phyloP scores from a whole-genome alignment of 2,329 filamentous ascomycete species.

The Talaromyces islandicus region DNA sequence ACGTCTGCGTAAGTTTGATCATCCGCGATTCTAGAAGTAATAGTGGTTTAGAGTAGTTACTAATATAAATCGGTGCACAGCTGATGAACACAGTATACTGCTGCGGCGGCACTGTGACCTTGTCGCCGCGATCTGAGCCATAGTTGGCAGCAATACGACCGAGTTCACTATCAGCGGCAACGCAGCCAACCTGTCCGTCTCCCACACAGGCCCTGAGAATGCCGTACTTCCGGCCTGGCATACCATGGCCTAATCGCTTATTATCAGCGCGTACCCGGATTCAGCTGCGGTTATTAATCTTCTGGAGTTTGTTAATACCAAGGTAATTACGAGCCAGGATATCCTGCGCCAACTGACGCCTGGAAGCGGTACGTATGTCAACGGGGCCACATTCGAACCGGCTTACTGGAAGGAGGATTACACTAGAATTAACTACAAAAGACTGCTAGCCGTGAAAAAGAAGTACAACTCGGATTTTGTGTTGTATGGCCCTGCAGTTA shows the following conservation, averaged over 20 bases:
- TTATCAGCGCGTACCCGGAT: background rate
- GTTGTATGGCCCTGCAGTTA: slow-evolving; percentile 2
- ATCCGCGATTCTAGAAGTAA: too few relatives aligned
- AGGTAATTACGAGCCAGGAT: background rate
- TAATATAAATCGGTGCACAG: too few relatives aligned
- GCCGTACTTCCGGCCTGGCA: background rate
- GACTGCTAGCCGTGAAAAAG: slow-evolving; percentile 20
- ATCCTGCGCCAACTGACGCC: background rate
- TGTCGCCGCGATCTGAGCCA: background rate
- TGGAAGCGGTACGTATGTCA: slow-evolving; percentile 13
- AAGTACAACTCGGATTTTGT: slow-evolving; percentile 19
- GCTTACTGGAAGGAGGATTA: slow-evolving; percentile 17
- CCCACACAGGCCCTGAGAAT: background rate
- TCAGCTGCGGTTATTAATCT: background rate
- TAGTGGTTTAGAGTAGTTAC: too few relatives aligned
- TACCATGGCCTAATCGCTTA: background rate
- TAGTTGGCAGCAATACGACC: background rate
- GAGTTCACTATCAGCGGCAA: background rate
- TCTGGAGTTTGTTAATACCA: background rate
- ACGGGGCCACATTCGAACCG: slow-evolving; percentile 15
- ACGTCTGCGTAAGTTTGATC: too few relatives aligned
- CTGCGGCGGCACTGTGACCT: background rate
- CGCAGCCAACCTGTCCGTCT: background rate
- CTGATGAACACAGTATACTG: too few relatives aligned
- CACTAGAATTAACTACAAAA: slow-evolving; percentile 18